These are phyloP conservation scores for Stephanodiscus minutulus DNA, from an alignment of 108 stramenopile species.

Conservation along the genomic window DNA sequence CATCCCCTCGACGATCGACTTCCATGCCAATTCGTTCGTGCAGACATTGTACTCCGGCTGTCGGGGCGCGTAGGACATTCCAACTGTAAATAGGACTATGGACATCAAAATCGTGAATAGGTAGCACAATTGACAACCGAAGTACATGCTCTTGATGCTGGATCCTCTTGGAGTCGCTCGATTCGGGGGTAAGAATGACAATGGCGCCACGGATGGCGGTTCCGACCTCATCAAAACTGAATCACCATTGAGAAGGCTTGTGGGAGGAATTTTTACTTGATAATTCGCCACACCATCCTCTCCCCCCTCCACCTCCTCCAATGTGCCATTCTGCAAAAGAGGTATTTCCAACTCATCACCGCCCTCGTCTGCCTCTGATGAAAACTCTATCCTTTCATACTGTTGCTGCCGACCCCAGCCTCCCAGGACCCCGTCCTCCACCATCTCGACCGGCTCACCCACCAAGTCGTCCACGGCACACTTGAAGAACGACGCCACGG, in stretches of 20 bases:
- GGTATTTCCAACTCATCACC: conserved; percentile 39
- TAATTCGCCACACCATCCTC: conserved; percentile 20
- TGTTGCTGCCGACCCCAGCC: conserved; percentile 14
- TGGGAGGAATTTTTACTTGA: not conserved
- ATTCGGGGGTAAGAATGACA: conserved; percentile 26
- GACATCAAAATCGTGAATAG: conserved; percentile 46
- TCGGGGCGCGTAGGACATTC: conserved; percentile 70
- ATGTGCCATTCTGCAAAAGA: conserved; percentile 22
- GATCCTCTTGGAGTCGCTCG: conserved; percentile 14
- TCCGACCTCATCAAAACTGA: conserved; percentile 9
- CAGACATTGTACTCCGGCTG: conserved; percentile 83
- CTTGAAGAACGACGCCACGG: conserved; percentile 45
- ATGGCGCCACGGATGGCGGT: conserved; percentile 17
- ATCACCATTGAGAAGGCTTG: conserved; percentile 1
- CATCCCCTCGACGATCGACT: conserved; percentile 74
- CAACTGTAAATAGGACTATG: conserved; percentile 31
- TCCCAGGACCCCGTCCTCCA: conserved; percentile 25
- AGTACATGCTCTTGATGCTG: conserved; percentile 42
- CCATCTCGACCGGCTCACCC: conserved; percentile 24
- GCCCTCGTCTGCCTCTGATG: conserved; percentile 18
- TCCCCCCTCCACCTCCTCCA: conserved; percentile 40
- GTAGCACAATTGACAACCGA: conserved; percentile 54
- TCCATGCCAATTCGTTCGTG: conserved; percentile 84
- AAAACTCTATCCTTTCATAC: not conserved
- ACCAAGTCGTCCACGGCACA: conserved; percentile 74